Base-by-base conservation (phyloP, 2,329 filamentous ascomycete species). In the Didymosphaeria variabile region DNA sequence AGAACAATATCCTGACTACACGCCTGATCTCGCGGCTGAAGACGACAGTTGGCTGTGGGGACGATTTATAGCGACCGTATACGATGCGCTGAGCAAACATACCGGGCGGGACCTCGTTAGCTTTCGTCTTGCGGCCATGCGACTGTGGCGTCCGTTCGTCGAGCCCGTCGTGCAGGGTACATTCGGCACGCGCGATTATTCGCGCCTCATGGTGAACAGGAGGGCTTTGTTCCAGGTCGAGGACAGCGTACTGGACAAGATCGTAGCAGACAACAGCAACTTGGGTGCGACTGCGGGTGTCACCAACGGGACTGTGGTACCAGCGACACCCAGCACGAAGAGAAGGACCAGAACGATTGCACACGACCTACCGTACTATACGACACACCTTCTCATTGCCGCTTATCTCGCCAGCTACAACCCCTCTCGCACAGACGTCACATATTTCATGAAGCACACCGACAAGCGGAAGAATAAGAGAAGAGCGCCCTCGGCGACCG, bases 361-460 rank as follows among this genome's bases (percentile, higher is more conserved):
- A 1, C 82, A 84, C 61, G 79, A 83, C 42, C 75, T 95, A 6
- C 91, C 92, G 0, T 89, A 89, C 57, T 91, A 89, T 53, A 89
- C 91, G 2, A 90, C 91, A 44, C 86, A 91, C 56, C 84, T 94
- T 31, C 86, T 95, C 12, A 84, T 93, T 29, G 88, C 91, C 38
- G 90, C 91, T 3, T 95, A 95, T 78, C 86, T 95, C 3, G 90
- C 92, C 55, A 93, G 91, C 1, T 92, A 92, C 83, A 95, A 94
- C 75, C 87, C 90, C 15, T 81, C 90, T 1, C 85, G 88, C n/a
- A 87, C 91, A 72, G 92, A 95, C 75, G 81, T 87, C 5, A 84
- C 87, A 1, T 87, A 92, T 72, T 95, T 95, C 81, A 92, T 91
- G 67, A 92, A 91, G 13, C 85, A 87, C 71, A 85, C 89, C 59